Evolutionary conservation across 2,329 filamentous ascomycete species (phyloP), one percentile per base, ranked within the genome.

Genomic region (Daldinia sp.): DNA sequence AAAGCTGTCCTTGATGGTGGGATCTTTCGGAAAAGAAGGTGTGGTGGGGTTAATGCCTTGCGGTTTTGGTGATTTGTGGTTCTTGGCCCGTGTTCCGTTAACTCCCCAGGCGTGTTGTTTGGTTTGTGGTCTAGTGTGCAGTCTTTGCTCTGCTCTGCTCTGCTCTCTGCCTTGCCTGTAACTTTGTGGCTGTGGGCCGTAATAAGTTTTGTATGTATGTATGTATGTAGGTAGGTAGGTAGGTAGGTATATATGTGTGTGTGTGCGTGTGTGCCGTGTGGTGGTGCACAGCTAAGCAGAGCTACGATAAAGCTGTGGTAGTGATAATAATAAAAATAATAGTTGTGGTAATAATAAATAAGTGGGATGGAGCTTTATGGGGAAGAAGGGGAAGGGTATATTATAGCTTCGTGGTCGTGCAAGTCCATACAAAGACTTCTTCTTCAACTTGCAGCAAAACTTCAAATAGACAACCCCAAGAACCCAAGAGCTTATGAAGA

Each of bases 31-130:
- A 50, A 29, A 57, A 43, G 49, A 57, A 57, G 61, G 64, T 67
- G 64, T 66, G 61, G 64, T 67, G 64, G 64, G 64, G 64, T 67
- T 53, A n/a, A 51, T 58, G 23, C 34, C 50, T 32, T n/a, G n/a
- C n/a, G n/a, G n/a, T n/a, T n/a, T n/a, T n/a, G n/a, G 49, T 61
- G 37, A 34, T 59, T 29, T 35, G n/a, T 15, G 34, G 34, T 35
- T 54, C 54, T 52, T 64, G 57, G 15, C 53, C 63, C 55, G 39
- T 64, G 53, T 35, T 57, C 48, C 48, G 43, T 25, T 43, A 43
- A 43, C 21, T 29, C 27, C 45, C 45, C 15, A 48, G 45, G 15
- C 27, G 39, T 43, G 27, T 30, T 8, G 45, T 30, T 19, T n/a
- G n/a, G n/a, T n/a, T n/a, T n/a, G n/a, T n/a, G n/a, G n/a, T n/a